phyloP scores from a whole-genome alignment of 352 stramenopile species.

The Globisporangium canariense region DNA sequence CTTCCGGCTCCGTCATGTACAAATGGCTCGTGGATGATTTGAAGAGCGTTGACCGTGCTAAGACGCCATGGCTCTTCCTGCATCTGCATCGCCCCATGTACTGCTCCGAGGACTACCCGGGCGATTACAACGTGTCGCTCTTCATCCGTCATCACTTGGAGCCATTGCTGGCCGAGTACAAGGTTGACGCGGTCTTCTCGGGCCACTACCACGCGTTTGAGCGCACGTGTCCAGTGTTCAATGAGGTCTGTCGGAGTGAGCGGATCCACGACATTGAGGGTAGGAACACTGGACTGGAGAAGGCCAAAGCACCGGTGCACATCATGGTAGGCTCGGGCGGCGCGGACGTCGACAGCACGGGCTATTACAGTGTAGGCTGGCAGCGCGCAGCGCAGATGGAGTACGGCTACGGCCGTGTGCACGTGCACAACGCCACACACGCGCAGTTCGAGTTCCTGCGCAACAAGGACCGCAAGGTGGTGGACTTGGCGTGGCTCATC shows the following conservation, averaged over 20 bases:
- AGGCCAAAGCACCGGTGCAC: slow-evolving; percentile 61
- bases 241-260: slow-evolving; percentile 63
- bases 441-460: slow-evolving; percentile 73
- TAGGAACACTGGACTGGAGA: slow-evolving; percentile 12
- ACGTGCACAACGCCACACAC: slow-evolving; percentile 56
- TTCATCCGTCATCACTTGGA: slow-evolving; percentile 89
- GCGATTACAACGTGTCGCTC: slow-evolving; percentile 63
- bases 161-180: slow-evolving; percentile 77
- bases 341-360: slow-evolving; percentile 56
- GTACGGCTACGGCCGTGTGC: slow-evolving; percentile 73
- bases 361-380: slow-evolving; percentile 58
- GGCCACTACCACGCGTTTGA: slow-evolving; percentile 93
- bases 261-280: slow-evolving; percentile 24
- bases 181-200: slow-evolving; percentile 89
- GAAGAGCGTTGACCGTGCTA: slow-evolving; percentile 65
- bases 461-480: slow-evolving; percentile 27
- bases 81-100: slow-evolving; percentile 91
- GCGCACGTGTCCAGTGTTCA: slow-evolving; percentile 81
- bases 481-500: slow-evolving; percentile 23
- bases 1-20: slow-evolving; percentile 79
- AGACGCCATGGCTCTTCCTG: slow-evolving; percentile 91
- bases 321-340: slow-evolving; percentile 84
- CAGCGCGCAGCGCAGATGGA: slow-evolving; percentile 58
- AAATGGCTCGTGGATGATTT: slow-evolving; percentile 87
- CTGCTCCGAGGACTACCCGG: slow-evolving; percentile 56